Evolutionary conservation across 1,284 basidiomycete genomes (phyloP).

Genomic region (Rhodotorula glutinis): DNA sequence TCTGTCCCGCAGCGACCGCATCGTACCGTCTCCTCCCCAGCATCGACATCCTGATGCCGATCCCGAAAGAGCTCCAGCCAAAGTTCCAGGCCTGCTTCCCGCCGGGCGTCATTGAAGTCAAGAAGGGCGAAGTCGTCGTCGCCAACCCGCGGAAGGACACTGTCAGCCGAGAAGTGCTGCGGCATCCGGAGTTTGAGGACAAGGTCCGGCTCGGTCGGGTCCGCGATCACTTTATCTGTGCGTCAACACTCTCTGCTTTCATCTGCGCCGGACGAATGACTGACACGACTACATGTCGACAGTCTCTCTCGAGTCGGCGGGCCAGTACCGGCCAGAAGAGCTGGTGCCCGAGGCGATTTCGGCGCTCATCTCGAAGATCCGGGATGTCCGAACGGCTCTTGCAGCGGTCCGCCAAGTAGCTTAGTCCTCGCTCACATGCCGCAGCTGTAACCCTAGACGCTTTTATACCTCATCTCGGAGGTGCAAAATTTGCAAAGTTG

Average conservation of each 20-base stretch:
- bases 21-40: constrained; percentile 89
- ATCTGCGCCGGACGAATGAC: too few species aligned
- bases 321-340: constrained; percentile 78
- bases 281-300: background rate
- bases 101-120: constrained; percentile 77
- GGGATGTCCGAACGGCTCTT: constrained; percentile 9
- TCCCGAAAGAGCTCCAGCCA: constrained; percentile 59
- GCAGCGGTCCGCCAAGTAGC: background rate
- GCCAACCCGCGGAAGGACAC: constrained; percentile 71
- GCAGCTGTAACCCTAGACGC: background rate
- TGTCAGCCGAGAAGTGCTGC: constrained; percentile 86
- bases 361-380: constrained; percentile 78
- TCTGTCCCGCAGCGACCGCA: constrained; percentile 66
- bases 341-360: constrained; percentile 78
- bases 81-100: constrained; percentile 89
- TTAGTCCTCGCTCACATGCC: background rate
- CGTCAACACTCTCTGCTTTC: constrained; percentile 31
- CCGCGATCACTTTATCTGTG: constrained; percentile 91
- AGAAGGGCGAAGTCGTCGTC: constrained; percentile 62
- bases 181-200: constrained; percentile 86
- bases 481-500: too few species aligned
- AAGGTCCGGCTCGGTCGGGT: constrained; percentile 80
- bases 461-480: too few species aligned
- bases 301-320: constrained; percentile 71
- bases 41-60: constrained; percentile 72